phyloP scores from a whole-genome alignment of 371 early-diverging fungal species.

The Mortierella sp. region DNA sequence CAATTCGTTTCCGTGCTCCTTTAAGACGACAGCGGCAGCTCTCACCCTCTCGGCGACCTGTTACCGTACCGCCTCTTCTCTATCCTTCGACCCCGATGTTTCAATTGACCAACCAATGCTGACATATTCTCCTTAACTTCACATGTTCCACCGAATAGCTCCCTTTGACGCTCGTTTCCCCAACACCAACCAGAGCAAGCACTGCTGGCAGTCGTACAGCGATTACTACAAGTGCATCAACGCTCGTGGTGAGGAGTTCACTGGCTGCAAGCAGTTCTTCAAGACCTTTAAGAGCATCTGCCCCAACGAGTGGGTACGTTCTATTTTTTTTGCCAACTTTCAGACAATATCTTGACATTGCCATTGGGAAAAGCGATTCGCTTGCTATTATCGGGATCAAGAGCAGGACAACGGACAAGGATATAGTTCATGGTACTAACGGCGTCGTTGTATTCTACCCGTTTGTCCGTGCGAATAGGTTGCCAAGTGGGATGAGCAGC shows the following conservation, averaged over 20 bases:
- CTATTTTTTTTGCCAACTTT: neutral
- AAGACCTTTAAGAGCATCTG: conserved; percentile 84
- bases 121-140: neutral
- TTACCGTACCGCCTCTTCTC: neutral
- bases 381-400: neutral
- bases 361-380: neutral
- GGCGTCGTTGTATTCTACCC: too few relatives aligned
- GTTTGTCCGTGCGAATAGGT: conserved; percentile 63
- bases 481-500: conserved; percentile 87
- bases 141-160: conserved; percentile 6
- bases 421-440: neutral
- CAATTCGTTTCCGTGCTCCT: neutral
- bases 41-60: neutral
- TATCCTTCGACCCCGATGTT: neutral
- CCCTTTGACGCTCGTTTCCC: conserved; percentile 85
- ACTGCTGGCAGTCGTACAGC: conserved; percentile 96
- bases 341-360: neutral
- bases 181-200: conserved; percentile 96
- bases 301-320: conserved; percentile 88
- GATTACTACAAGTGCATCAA: conserved; percentile 92
- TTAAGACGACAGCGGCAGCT: neutral
- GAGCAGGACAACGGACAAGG: neutral
- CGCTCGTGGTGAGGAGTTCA: conserved; percentile 92
- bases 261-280: conserved; percentile 90
- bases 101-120: neutral